Evolutionary conservation across 192 early-diverging fungal species (phyloP).

Genomic region (Borealophlyctis nickersoniae): DNA sequence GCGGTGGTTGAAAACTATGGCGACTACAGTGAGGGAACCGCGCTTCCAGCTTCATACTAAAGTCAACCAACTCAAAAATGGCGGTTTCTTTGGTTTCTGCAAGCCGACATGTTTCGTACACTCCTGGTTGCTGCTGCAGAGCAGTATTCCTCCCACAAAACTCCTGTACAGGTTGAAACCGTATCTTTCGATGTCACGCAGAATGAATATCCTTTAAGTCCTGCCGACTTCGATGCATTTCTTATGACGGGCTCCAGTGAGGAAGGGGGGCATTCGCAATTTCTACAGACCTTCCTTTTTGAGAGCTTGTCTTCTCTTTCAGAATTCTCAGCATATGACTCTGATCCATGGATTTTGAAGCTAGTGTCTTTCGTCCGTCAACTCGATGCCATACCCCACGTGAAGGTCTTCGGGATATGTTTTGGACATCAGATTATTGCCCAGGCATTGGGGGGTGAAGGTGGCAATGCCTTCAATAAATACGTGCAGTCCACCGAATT

Average conservation of each 20-base stretch:
- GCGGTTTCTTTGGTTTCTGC: neutral
- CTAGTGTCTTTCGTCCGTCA: slow-evolving; percentile 52
- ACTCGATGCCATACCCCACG: slow-evolving; percentile 25
- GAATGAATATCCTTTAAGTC: slow-evolving; percentile 15
- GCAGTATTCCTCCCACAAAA: neutral
- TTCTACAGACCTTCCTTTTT: neutral
- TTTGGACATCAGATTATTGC: slow-evolving; percentile 86
- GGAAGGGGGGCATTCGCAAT: neutral
- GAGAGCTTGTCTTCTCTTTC: slow-evolving; percentile 14
- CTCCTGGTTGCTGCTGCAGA: slow-evolving; percentile 17
- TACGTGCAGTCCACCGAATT: neutral
- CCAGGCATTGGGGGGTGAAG: slow-evolving; percentile 58
- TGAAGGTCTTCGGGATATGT: slow-evolving; percentile 69
- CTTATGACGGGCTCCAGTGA: slow-evolving; percentile 42
- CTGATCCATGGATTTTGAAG: slow-evolving; percentile 59
- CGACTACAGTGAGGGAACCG: slow-evolving; percentile 18
- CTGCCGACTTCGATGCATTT: slow-evolving; percentile 26
- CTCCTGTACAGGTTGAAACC: slow-evolving; percentile 12
- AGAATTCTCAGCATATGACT: slow-evolving; percentile 59
- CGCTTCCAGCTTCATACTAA: neutral
- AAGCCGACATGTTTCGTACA: slow-evolving; percentile 21
- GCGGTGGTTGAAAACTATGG: slow-evolving; percentile 18
- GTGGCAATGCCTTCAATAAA: slow-evolving; percentile 2
- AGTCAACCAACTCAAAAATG: neutral
- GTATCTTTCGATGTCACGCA: slow-evolving; percentile 24